These are phyloP conservation scores for Coprinopsis cinerea DNA, from an alignment of 768 basidiomycete species.

Conservation along the genomic window DNA sequence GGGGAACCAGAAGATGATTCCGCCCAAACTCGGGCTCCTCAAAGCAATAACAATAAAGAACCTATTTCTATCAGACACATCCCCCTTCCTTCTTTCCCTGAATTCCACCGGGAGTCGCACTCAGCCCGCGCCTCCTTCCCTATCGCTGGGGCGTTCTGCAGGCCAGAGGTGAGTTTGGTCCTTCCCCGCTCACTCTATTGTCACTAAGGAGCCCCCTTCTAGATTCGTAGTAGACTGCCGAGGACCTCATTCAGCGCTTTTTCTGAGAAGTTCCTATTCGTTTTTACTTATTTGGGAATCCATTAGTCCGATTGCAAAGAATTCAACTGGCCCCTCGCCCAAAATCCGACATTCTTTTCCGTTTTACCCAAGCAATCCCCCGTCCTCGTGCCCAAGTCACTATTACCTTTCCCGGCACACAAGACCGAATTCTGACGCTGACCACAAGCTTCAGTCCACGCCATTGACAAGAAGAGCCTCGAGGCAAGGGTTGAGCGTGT, in stretches of 20 bases:
- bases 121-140: background rate
- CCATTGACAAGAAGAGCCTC: background rate
- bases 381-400: background rate
- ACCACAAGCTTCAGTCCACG: background rate
- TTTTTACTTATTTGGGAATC: background rate
- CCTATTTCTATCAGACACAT: constrained; percentile 10
- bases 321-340: background rate
- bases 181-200: constrained; percentile 5
- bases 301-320: background rate
- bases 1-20: constrained; percentile 10
- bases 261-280: background rate
- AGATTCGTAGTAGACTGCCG: background rate
- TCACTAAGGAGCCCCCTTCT: constrained; percentile 2
- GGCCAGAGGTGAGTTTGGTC: constrained; percentile 8
- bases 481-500: constrained; percentile 1
- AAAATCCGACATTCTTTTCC: background rate
- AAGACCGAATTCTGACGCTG: too few relatives aligned
- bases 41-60: constrained; percentile 12
- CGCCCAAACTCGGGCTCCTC: constrained; percentile 1
- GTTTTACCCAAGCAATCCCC: background rate
- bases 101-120: constrained; percentile 11
- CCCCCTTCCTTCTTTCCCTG: background rate
- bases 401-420: background rate
- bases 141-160: constrained; percentile 13
- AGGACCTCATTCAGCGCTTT: background rate